Conservation (phyloP, 1,284 basidiomycete genomes). For the Ganoderma multipileum region DNA sequence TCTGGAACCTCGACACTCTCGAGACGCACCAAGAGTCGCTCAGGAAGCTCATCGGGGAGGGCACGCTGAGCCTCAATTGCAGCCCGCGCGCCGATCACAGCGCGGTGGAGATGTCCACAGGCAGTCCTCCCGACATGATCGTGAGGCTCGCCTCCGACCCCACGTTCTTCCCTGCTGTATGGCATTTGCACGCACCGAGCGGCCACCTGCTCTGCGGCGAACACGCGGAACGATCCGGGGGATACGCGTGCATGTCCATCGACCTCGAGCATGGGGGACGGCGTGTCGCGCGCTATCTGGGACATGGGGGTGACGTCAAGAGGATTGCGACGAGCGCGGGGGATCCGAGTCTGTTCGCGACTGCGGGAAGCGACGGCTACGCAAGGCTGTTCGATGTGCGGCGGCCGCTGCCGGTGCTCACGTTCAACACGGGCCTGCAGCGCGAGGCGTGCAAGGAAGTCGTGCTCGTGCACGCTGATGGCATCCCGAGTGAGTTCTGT, state of each 20-base stretch:
- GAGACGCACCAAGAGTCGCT: constrained; percentile 40
- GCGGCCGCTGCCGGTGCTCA: constrained; percentile 35
- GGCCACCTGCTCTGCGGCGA: constrained; percentile 40
- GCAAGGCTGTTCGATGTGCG: constrained; percentile 49
- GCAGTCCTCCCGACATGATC: constrained; percentile 35
- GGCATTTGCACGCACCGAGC: constrained; percentile 40
- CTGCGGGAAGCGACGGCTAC: constrained; percentile 45
- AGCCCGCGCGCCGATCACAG: constrained; percentile 39
- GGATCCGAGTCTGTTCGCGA: constrained; percentile 46
- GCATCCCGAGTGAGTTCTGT: constrained; percentile 35
- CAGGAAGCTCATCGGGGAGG: constrained; percentile 39
- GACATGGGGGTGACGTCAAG: constrained; percentile 44
- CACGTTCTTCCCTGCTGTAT: constrained; percentile 31
- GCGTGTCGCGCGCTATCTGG: constrained; percentile 43
- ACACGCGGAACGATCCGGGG: constrained; percentile 22
- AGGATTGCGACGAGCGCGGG: constrained; percentile 42
- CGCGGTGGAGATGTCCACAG: constrained; percentile 43
- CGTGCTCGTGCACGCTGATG: constrained; percentile 36
- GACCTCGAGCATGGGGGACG: constrained; percentile 45
- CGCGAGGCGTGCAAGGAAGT: constrained; percentile 27
- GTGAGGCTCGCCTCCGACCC: constrained; percentile 35
- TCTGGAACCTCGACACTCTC: constrained; percentile 45
- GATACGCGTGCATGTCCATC: constrained; percentile 37
- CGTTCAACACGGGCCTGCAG: constrained; percentile 33
- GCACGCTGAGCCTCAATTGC: constrained; percentile 31